Conservation (phyloP, 2,329 filamentous ascomycete species). For the Ascosphaera aggregata region DNA sequence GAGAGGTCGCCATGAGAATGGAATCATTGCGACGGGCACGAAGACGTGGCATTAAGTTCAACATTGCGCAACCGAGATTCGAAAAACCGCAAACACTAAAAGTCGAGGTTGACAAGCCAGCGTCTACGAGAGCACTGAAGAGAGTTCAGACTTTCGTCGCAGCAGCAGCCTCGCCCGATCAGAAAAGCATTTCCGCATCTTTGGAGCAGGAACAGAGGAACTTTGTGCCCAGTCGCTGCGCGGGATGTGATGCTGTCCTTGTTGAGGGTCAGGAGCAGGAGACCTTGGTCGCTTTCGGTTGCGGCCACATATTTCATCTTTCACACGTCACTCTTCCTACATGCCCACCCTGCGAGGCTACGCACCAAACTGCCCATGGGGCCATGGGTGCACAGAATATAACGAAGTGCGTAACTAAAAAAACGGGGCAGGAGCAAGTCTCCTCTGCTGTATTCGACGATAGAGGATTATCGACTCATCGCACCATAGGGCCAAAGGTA, state of each 20-base stretch:
- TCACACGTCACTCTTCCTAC: slow-evolving; percentile 29
- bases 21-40: slow-evolving; percentile 57
- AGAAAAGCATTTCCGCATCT: slow-evolving; percentile 1
- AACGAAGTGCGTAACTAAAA: background rate
- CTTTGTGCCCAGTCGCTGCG: slow-evolving; percentile 13
- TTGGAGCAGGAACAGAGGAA: background rate
- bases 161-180: slow-evolving; percentile 3
- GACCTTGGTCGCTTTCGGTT: slow-evolving; percentile 41
- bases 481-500: slow-evolving; percentile 63
- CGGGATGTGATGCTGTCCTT: slow-evolving; percentile 17
- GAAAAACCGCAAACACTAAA: background rate
- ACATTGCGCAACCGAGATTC: slow-evolving; percentile 25
- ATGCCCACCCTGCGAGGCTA: slow-evolving; percentile 4
- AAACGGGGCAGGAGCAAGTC: background rate
- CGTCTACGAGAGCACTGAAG: background rate
- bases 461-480: slow-evolving; percentile 8
- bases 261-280: slow-evolving; percentile 23
- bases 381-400: background rate
- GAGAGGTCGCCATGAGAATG: slow-evolving; percentile 73
- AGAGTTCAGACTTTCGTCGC: slow-evolving; percentile 2
- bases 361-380: background rate
- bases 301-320: slow-evolving; percentile 44
- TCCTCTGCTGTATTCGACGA: slow-evolving; percentile 7
- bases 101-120: background rate
- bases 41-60: slow-evolving; percentile 70